Percentiles rank a stretch among this genome's conserved stretches.
Conservation (phyloP, 768 basidiomycete genomes). For the Chalciporus pseudorubinellus region DNA sequence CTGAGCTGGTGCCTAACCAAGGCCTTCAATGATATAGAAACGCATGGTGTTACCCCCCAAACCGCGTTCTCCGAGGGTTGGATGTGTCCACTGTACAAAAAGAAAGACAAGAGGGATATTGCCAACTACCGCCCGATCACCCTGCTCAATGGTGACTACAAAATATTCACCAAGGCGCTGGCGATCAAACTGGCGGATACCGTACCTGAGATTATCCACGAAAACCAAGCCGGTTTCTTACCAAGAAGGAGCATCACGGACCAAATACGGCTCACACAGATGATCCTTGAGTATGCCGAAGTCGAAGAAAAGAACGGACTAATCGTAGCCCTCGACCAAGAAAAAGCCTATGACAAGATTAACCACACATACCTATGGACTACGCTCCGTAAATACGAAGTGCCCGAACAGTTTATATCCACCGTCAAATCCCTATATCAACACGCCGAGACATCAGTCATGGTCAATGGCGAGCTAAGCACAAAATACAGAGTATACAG, state of each 20-base stretch:
- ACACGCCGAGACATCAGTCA: neutral
- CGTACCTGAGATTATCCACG: conserved; percentile 23
- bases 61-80: conserved; percentile 31
- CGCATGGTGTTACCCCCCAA: too few relatives aligned
- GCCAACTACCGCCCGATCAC: conserved; percentile 39
- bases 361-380: conserved; percentile 29
- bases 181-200: conserved; percentile 18
- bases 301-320: conserved; percentile 25
- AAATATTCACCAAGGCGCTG: conserved; percentile 29
- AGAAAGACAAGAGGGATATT: conserved; percentile 31
- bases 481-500: neutral
- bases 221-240: conserved; percentile 41
- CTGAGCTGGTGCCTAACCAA: too few relatives aligned
- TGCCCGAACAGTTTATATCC: neutral
- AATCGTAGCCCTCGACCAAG: conserved; percentile 36
- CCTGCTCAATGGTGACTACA: conserved; percentile 34
- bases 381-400: neutral
- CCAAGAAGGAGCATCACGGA: conserved; percentile 30
- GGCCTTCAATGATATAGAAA: too few relatives aligned
- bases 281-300: conserved; percentile 17
- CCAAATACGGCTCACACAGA: conserved; percentile 27
- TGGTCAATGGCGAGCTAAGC: conserved; percentile 13
- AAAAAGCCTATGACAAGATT: conserved; percentile 40
- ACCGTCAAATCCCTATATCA: neutral
- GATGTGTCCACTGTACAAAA: conserved; percentile 42